Base-by-base conservation (phyloP, 2,329 filamentous ascomycete genomes). In the Parastagonospora nodorum region DNA sequence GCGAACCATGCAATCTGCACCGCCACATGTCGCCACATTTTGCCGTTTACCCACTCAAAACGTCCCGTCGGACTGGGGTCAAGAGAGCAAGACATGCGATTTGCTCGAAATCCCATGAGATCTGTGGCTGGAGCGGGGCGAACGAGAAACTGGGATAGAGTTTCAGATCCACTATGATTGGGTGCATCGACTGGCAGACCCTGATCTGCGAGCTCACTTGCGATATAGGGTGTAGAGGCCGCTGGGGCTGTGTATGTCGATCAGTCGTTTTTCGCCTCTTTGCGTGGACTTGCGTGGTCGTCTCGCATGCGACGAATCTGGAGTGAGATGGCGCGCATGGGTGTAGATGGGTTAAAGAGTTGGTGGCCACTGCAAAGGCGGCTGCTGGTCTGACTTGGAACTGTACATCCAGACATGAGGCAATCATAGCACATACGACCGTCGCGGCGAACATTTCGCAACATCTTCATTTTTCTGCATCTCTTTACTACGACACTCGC, bases 81-180 rank as follows among this genome's bases (percentile, higher is more conserved):
- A 12, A 38, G 43, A 19, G 36, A 41, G 35, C 28, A 19, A 28
- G 38, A 47, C 46, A 58, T 60, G 55, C 52, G 45, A 60, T 60
- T 60, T 51, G 57, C 39, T 36, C 49, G 42, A 46, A 60, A 50
- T 53, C 50, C 44, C 49, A 61, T 63, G 41, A 41, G 16, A 53
- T 35, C 48, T 65, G 63, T 68, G 65, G 66, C 67, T 69, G 57
- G 60, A 63, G 64, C 64, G 63, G 53, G 62, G 61, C 57, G 54
- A 57, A 57, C 41, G 33, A 51, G 47, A 48, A 31, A 42, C 48
- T 47, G 39, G 49, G 47, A 55, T 31, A 30, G 41, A 49, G 45
- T 27, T 52, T 57, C 48, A 38, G 37, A 31, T 42, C 7, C 19
- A 28, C 36, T 36, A 50, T 55, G 50, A 53, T 52, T 54, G 52